Percentiles rank a stretch among this genome's conserved stretches.
phyloP scores from a whole-genome alignment of 2,329 filamentous ascomycete genomes.

The Diaporthe citri region DNA sequence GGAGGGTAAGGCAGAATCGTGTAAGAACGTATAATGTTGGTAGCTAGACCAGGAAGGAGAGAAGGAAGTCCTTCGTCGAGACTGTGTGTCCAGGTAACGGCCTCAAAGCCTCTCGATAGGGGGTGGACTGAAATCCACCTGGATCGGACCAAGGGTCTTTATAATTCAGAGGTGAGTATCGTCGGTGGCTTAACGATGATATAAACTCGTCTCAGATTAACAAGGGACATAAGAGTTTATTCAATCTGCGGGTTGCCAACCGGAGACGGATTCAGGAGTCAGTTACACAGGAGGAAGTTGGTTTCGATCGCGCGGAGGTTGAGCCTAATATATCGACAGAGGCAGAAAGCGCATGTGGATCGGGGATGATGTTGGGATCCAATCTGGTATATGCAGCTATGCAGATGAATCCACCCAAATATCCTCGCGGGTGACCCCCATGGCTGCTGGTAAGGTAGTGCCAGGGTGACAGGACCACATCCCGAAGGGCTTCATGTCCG shows the following conservation, averaged over 20 bases:
- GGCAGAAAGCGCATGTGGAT: slow-evolving; percentile 4
- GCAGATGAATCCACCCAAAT: slow-evolving; percentile 2
- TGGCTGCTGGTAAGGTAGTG: background rate
- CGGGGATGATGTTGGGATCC: background rate
- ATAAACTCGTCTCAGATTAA: slow-evolving; percentile 25
- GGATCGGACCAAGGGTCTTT: background rate
- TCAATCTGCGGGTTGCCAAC: no score
- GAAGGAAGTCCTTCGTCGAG: background rate
- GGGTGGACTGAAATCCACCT: background rate
- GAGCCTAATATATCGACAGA: slow-evolving; percentile 25
- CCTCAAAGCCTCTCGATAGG: background rate
- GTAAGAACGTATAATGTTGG: no score
- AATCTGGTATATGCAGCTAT: slow-evolving; percentile 1
- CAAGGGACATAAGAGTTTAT: background rate
- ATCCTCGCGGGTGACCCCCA: background rate
- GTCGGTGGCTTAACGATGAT: background rate
- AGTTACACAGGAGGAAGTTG: background rate
- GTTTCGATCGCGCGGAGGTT: background rate
- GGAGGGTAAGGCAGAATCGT: no score
- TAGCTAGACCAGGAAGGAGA: background rate
- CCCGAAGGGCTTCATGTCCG: background rate
- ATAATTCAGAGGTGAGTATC: background rate
- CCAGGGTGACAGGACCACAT: background rate
- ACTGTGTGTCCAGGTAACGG: background rate
- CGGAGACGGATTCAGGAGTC: background rate